Conservation (phyloP, 2,329 filamentous ascomycete species). For the Hymenoscyphus repandus region DNA sequence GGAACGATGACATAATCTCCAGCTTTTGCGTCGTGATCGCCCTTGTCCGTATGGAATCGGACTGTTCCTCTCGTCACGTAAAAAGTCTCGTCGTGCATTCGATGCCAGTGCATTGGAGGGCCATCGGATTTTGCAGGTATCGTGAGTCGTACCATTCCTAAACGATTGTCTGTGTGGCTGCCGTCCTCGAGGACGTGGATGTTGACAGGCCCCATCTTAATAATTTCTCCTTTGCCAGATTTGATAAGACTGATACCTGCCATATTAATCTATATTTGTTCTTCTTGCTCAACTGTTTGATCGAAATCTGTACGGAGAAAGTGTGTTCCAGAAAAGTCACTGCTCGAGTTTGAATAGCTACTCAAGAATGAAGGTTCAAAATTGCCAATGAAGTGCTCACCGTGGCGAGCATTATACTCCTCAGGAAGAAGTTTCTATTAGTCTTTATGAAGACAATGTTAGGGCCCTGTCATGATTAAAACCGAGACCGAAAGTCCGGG, state of each 20-base stretch:
- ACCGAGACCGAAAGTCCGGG: no score
- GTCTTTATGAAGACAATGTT: no score
- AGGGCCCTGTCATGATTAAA: no score
- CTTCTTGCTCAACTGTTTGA: no score
- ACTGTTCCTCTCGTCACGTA: constrained; percentile 47
- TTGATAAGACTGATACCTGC: constrained; percentile 36
- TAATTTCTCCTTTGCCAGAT: constrained; percentile 41
- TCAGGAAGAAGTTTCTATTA: no score
- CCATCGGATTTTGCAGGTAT: constrained; percentile 42
- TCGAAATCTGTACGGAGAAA: no score
- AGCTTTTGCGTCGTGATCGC: constrained; percentile 41
- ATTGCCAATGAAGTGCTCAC: no score
- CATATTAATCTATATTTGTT: no score
- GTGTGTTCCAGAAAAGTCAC: no score
- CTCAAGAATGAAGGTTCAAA: no score
- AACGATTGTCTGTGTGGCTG: constrained; percentile 39
- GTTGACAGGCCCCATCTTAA: constrained; percentile 44
- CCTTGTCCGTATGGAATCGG: constrained; percentile 44
- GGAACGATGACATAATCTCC: constrained; percentile 53
- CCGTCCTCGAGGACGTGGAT: constrained; percentile 34
- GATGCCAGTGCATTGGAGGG: constrained; percentile 47
- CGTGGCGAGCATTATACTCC: no score
- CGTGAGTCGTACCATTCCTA: constrained; percentile 43
- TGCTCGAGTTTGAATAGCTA: no score
- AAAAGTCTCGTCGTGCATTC: constrained; percentile 56